Base-by-base conservation (phyloP, 805 yeast species). In the Candida argentea region DNA sequence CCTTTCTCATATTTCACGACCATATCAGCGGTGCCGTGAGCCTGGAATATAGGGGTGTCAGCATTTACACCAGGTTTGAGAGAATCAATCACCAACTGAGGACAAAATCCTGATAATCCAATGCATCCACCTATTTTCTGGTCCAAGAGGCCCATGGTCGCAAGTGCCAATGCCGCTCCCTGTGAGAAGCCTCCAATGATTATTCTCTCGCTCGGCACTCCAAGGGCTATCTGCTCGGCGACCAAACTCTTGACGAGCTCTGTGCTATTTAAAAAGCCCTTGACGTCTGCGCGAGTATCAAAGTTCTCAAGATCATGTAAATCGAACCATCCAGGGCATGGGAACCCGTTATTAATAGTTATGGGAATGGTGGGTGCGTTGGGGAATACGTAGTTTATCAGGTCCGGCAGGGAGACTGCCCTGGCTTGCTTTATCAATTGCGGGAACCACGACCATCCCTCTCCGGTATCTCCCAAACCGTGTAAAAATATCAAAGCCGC, bases 151-250 rank as follows among this genome's bases (percentile, higher is more conserved):
- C 76, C 60, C 14, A 72, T 61, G 10, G 78, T 48, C 3, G 82
- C 84, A 34, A 82, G 57, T 1, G 91, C 57, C 7, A 89, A 35
- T 2, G 94, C 86, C 27, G 85, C 93, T 31, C 98, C 98, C 56
- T 91, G 98, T 4, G 93, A 79, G 49, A 91, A 91, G 0, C 98
- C 98, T 20, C 97, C 97, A 32, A 91, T 61, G n/a, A 91, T 60
- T 26, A 91, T 80, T 29, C 80, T 70, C 11, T 72, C 73, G 0
- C 79, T 61, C 4, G 70, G 64, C 20, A 81, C 67, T 28, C 49
- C 34, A 5, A 43, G 40, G 6, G 67, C 69, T 10, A 69, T 57
- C 39, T 77, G 74, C 31, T 73, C 73, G 13, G 65, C 49, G 24
- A 80, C 61, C 37, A 66, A 56, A 1, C 42, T 41, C 28, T 65